Base-by-base conservation (phyloP, 2,329 filamentous ascomycete genomes). In the Aspergillus sclerotialis region DNA sequence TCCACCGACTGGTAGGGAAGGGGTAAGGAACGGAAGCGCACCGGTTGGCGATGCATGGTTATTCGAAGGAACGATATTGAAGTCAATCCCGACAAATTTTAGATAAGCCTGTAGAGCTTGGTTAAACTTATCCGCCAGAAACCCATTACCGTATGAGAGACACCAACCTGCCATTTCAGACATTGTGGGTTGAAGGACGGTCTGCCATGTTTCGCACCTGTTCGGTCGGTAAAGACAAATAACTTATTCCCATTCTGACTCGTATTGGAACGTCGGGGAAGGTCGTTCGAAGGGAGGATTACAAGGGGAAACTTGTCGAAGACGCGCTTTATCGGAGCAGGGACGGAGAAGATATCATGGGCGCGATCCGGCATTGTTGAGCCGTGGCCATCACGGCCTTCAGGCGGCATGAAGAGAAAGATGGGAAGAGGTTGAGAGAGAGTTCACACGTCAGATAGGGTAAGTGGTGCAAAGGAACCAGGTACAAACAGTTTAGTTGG, bases 31-130 rank as follows among this genome's bases (percentile, higher is more conserved):
- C 0, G 92, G 92, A 10, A 96, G 73, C n/a, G 80, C 73, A 38
- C 90, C 89, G 14, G 81, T 82, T 0, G 90, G 90, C 2, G 89
- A 94, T 33, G 90, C 88, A 67, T 96, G 92, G 61, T 96, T 96
- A 49, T 78, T 94, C 4, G 88, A 93, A 4, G 85, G 65, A 5
- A 78, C 67, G 33, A 82, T 67, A 34, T 69, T 68, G 58, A 89
- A 82, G 4, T 77, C 63, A 38, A 94, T 69, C 26, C 74, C 74
- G 32, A 79, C 74, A 50, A 95, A 85, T 50, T 78, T 84, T 42
- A 98, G 73, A 60, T 87, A 92, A 18, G 88, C 80, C 87, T 94
- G 41, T 15, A 19, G 11, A 36, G 12, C 19, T 15, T 14, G 16
- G 4, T 17, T n/a, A 24, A 25, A 10, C 19, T 14, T 12, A 9